Conservation (phyloP, 257 asterid genomes). For the Solanum clarkiae region DNA sequence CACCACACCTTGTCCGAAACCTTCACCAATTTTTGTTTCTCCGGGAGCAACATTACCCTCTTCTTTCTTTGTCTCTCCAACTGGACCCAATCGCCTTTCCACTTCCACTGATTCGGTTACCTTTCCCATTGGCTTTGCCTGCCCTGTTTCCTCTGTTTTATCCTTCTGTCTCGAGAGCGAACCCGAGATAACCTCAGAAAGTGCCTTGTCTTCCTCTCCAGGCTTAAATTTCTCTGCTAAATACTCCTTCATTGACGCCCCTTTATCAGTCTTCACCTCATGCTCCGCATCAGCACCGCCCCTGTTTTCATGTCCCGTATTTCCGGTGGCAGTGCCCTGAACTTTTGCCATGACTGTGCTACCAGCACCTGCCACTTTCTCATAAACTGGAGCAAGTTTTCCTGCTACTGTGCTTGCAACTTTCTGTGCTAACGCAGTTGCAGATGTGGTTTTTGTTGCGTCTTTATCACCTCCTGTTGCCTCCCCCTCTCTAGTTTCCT, state of each 20-base stretch:
- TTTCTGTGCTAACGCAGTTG: slow-evolving; percentile 21
- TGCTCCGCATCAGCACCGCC: neutral
- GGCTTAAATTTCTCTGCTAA: slow-evolving; percentile 45
- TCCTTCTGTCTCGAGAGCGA: slow-evolving; percentile 27
- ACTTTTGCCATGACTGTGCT: slow-evolving; percentile 25
- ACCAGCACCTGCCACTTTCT: slow-evolving; percentile 21
- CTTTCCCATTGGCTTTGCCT: slow-evolving; percentile 9
- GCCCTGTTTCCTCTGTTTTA: slow-evolving; percentile 1
- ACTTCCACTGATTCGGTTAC: slow-evolving; percentile 50
- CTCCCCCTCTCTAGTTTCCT: neutral
- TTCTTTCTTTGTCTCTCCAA: slow-evolving; percentile 19
- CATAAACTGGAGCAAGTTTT: slow-evolving; percentile 23
- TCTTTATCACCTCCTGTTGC: neutral
- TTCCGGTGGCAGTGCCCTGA: slow-evolving; percentile 1
- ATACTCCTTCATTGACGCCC: slow-evolving; percentile 43
- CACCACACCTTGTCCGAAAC: slow-evolving; percentile 32
- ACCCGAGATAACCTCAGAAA: slow-evolving; percentile 44
- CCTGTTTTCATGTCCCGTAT: neutral
- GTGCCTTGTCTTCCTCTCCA: slow-evolving; percentile 67
- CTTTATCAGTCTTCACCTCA: slow-evolving; percentile 22
- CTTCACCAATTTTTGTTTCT: slow-evolving; percentile 1
- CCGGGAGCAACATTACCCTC: slow-evolving; percentile 18
- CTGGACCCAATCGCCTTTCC: slow-evolving; percentile 22
- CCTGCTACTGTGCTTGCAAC: slow-evolving; percentile 11
- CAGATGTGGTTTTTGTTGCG: neutral